Base-by-base conservation (phyloP, 2,329 filamentous ascomycete genomes). In the Pseudocercospora pini-densiflorae region DNA sequence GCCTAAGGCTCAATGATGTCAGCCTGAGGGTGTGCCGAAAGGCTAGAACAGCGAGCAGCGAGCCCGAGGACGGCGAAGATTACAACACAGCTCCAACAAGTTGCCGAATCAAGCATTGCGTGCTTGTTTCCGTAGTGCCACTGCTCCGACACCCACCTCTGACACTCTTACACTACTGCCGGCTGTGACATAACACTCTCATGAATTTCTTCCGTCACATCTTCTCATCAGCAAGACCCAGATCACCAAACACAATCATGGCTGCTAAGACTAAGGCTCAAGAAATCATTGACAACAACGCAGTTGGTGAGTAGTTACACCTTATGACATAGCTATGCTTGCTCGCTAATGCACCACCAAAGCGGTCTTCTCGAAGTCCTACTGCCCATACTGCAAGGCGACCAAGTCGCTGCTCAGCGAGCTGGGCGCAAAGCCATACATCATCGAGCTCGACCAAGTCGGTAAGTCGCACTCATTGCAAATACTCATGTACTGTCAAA, bases 321-420 rank as follows among this genome's bases (percentile, higher is more conserved):
- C 4, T 23, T 16, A 9, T 5, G 23, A 21, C 23, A 45, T 10
- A 21, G 19, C 5, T 12, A 19, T 29, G 33, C 27, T n/a, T 29
- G 53, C 7, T 47, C 9, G 51, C 64, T 66, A 40, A 69, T 27
- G 23, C 29, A 9, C 10, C 12, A 29, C n/a, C 45, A 21, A 61
- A 92, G 92, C 95, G 75, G 92, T 99, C 79, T 99, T 99, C 87
- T 94, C 91, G 82, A 99, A 99, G 85, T 92, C 90, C 16, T 97
- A 93, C 84, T 99, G 95, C 87, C 93, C 94, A 12, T 96, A 97
- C 87, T 98, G 94, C 87, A 86, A 82, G 65, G 85, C 89, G 67
- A 89, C 90, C 73, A 98, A 98, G 89, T 77, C 85, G 64, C 85
- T 92, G 59, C 84, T 99, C 74, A 87, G 85, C 76, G 84, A 88